Evolutionary conservation across 208 protist species (phyloP).

Genomic region (Acanthamoeba sp.): DNA sequence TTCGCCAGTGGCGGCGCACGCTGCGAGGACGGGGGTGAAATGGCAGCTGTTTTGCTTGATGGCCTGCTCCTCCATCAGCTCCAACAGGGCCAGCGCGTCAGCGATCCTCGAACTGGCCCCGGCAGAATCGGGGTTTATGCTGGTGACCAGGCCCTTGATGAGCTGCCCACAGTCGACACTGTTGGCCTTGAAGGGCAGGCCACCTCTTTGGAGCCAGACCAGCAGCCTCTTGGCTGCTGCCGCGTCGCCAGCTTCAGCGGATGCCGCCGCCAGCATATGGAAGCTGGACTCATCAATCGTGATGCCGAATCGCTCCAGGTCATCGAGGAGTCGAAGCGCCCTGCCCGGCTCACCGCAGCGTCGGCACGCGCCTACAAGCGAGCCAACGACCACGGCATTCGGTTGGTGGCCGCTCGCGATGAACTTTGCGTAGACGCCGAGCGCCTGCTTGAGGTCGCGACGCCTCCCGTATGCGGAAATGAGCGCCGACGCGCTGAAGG

Average conservation of each 20-base stretch:
- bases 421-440: neutral
- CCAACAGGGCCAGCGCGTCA: neutral
- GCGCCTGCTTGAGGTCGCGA: conserved; percentile 27
- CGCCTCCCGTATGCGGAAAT: conserved; percentile 5
- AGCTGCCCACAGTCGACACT: conserved; percentile 34
- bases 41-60: neutral
- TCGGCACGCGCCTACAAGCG: conserved; percentile 13
- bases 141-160: neutral
- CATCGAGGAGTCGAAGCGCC: conserved; percentile 51
- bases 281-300: conserved; percentile 10
- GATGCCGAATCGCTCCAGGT: conserved; percentile 39
- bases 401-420: neutral
- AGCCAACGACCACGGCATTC: neutral
- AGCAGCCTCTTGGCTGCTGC: conserved; percentile 48
- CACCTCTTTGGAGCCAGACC: neutral
- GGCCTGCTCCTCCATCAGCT: conserved; percentile 7
- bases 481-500: conserved; percentile 42
- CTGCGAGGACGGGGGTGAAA: neutral
- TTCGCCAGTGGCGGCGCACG: conserved; percentile 32
- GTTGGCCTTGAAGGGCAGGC: conserved; percentile 11
- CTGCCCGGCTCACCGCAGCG: conserved; percentile 23
- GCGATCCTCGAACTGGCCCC: neutral
- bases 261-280: conserved; percentile 38
- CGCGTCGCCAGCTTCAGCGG: conserved; percentile 40
- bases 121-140: neutral